Evolutionary conservation across 768 basidiomycete genomes (phyloP).

Genomic region (Termitomyces sp.): DNA sequence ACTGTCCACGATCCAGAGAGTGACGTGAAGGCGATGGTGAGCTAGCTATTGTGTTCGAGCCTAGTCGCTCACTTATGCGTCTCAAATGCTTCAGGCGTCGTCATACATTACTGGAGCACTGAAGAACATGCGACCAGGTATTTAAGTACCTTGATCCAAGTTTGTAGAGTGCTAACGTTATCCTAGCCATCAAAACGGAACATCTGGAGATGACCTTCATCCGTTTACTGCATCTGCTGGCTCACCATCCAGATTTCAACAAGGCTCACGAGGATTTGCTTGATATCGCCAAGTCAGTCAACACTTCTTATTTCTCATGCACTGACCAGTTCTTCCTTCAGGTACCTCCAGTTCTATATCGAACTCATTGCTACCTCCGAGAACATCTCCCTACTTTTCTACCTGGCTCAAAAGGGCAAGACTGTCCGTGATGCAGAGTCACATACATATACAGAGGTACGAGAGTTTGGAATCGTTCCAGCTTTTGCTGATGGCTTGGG

Average conservation of each 20-base stretch:
- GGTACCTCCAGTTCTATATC: conserved; percentile 88
- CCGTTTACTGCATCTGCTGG: conserved; percentile 80
- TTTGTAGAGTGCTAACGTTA: neutral
- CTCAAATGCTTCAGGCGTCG: conserved; percentile 37
- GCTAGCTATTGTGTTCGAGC: conserved; percentile 13
- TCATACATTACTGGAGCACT: conserved; percentile 52
- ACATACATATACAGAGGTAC: conserved; percentile 65
- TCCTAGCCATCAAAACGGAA: conserved; percentile 51
- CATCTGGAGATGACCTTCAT: conserved; percentile 81
- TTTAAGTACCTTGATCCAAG: neutral
- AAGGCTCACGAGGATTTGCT: conserved; percentile 62
- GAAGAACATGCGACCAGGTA: conserved; percentile 44
- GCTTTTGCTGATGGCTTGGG: neutral
- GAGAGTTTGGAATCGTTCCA: conserved; percentile 4
- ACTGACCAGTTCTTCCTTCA: conserved; percentile 22
- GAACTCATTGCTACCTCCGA: conserved; percentile 74
- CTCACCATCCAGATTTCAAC: conserved; percentile 93
- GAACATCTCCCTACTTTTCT: conserved; percentile 79
- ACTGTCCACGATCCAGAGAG: conserved; percentile 88
- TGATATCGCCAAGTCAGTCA: conserved; percentile 75
- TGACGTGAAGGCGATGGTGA: conserved; percentile 69
- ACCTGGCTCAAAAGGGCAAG: conserved; percentile 80
- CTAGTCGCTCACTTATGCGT: neutral
- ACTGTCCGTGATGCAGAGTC: conserved; percentile 80
- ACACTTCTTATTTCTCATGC: neutral